Evolutionary conservation across 768 basidiomycete genomes (phyloP).

Genomic region (Peribolospora kevripleyi): DNA sequence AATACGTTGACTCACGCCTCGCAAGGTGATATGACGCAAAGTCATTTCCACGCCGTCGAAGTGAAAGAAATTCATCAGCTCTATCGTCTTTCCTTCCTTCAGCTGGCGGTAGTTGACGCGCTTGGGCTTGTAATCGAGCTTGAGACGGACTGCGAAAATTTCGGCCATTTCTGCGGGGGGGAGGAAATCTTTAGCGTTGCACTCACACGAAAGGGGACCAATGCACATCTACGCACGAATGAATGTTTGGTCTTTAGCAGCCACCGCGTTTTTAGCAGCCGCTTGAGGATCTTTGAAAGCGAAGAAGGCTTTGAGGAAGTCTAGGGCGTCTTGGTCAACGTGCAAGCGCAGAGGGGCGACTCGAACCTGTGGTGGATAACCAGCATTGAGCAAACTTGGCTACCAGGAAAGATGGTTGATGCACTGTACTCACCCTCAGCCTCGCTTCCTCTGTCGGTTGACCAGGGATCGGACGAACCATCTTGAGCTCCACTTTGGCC

Average conservation of each 20-base stretch:
- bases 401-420: neutral
- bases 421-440: slow-evolving; percentile 35
- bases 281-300: slow-evolving; percentile 37
- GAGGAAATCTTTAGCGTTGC: neutral
- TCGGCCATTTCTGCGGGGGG: slow-evolving; percentile 54
- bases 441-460: slow-evolving; percentile 50
- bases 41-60: slow-evolving; percentile 99
- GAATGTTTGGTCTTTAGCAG: neutral
- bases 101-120: slow-evolving; percentile 83
- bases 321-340: slow-evolving; percentile 94
- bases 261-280: neutral
- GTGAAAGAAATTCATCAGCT: slow-evolving; percentile 99
- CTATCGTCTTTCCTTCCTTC: slow-evolving; percentile 71
- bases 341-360: slow-evolving; percentile 71
- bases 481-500: slow-evolving; percentile 62
- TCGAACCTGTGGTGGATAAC: slow-evolving; percentile 36
- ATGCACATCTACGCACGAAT: neutral
- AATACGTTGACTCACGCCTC: slow-evolving; percentile 39
- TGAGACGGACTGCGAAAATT: slow-evolving; percentile 79
- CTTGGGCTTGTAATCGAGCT: slow-evolving; percentile 94
- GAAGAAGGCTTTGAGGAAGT: slow-evolving; percentile 91
- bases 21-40: slow-evolving; percentile 65
- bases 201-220: neutral
- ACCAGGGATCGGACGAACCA: slow-evolving; percentile 33
- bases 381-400: neutral